Base-by-base conservation (phyloP, 345 rosid genomes). In the Durio zibethinus region DNA sequence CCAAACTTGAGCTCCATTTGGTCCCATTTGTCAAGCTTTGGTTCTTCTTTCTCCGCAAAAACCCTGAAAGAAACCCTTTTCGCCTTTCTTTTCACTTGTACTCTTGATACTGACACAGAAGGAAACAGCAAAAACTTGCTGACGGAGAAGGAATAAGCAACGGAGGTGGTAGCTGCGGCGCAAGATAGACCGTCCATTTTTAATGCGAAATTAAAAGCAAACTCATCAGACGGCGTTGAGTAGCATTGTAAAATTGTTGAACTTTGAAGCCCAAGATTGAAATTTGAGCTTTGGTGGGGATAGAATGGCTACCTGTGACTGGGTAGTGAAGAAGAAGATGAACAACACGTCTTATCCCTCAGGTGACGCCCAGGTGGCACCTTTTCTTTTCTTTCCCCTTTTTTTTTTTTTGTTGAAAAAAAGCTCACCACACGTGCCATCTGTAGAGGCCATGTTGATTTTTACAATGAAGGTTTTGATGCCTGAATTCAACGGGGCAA, bases 1-100 rank as follows among this genome's bases (percentile, higher is more conserved):
- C 98, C 99, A 52, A 92, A 90, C 77, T 93, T 88, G 84, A 95
- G 90, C 92, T 93, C 98, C 99, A 93, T 93, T 83, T 82, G 89
- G 84, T 95, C 99, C 90, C 89, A 88, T 70, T 86, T 84, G 79
- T 86, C 88, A 70, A 92, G 81, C 78, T 85, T 80, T 7, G 90
- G 87, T 71, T 89, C 97, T 79, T 90, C 94, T 62, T 83, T 87
- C 33, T 85, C 82, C 20, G 97, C 93, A 66, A 80, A 84, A 45
- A 91, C 87, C 20, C 76, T 35, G 61, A 77, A 62, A 54, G 60
- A 52, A 27, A 81, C 40, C 78, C 25, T 45, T n/a, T 56, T 82
- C 40, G 83, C 14, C 14, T 59, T 67, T 12, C 77, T 75, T 59
- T 78, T 81, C 48, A 78, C 23, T 42, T 79, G 78, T 48, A 80